Evolutionary conservation across 169 alveolate genomes (phyloP).

Genomic region (Blepharisma undulans): DNA sequence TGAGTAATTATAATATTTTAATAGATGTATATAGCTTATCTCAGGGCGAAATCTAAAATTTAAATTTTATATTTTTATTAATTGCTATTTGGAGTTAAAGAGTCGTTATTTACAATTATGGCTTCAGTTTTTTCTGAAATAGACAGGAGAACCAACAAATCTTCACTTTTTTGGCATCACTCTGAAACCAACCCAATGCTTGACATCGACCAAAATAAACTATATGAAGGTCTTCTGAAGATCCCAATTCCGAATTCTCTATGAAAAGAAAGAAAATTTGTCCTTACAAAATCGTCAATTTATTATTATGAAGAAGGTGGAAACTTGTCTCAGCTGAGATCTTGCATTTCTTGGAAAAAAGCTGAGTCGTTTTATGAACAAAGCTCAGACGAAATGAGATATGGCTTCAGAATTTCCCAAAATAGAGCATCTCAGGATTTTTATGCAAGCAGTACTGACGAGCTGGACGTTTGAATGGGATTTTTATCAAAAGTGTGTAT

Average conservation of each 20-base stretch:
- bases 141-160: conserved; percentile 9
- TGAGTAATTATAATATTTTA: neutral
- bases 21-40: neutral
- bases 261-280: neutral
- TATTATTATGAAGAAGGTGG: neutral
- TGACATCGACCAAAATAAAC: neutral
- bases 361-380: neutral
- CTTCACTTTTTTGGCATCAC: neutral
- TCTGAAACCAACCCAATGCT: neutral
- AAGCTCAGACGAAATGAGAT: neutral
- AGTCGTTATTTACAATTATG: neutral
- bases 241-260: neutral
- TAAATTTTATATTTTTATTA: too few species aligned
- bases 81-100: neutral
- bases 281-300: neutral
- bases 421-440: neutral
- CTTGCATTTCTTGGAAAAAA: neutral
- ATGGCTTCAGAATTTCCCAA: neutral
- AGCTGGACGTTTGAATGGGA: conserved; percentile 5
- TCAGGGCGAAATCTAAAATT: too few species aligned
- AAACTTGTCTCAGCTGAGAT: neutral
- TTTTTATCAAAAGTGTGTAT: neutral
- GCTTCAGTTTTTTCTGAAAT: neutral
- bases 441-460: neutral
- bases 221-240: neutral